A percentile compares a stretch with the other conserved stretches of the same genome.
These are phyloP conservation scores for Ogataea hybrid DNA, from an alignment of 1,139 yeast species.

Conservation along the genomic window DNA sequence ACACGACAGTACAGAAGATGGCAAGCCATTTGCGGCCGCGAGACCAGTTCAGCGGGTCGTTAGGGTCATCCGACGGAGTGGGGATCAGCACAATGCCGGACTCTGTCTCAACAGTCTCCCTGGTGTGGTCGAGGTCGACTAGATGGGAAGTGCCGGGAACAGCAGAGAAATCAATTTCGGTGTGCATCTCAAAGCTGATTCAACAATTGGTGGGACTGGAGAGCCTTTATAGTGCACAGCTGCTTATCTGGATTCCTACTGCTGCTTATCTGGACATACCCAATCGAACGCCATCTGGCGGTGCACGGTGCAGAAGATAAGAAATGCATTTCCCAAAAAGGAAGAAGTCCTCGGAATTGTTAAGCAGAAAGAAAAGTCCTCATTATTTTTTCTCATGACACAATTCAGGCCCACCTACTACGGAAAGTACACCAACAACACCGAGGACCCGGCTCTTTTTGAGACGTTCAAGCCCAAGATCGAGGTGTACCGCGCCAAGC, in stretches of 20 bases:
- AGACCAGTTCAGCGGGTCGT: conserved; percentile 49
- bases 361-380: background rate
- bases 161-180: conserved; percentile 34
- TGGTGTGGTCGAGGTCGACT: conserved; percentile 42
- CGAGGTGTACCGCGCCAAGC: conserved; percentile 20
- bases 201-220: background rate
- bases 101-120: conserved; percentile 27
- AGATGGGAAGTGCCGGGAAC: conserved; percentile 65
- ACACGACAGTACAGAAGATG: conserved; percentile 40
- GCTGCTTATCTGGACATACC: background rate
- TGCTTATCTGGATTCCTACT: background rate
- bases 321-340: conserved; percentile 1
- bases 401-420: background rate
- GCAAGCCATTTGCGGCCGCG: conserved; percentile 36
- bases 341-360: background rate
- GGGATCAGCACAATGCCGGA: conserved; percentile 43
- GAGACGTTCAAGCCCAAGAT: conserved; percentile 26
- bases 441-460: conserved; percentile 30
- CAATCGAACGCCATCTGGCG: background rate
- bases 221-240: background rate
- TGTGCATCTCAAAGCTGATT: conserved; percentile 1
- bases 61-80: conserved; percentile 46
- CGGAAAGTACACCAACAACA: conserved; percentile 12
- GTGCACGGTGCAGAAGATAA: conserved; percentile 1
- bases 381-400: background rate